phyloP scores from a whole-genome alignment of 805 yeast species.

The Kodamaea nitidulidarum region DNA sequence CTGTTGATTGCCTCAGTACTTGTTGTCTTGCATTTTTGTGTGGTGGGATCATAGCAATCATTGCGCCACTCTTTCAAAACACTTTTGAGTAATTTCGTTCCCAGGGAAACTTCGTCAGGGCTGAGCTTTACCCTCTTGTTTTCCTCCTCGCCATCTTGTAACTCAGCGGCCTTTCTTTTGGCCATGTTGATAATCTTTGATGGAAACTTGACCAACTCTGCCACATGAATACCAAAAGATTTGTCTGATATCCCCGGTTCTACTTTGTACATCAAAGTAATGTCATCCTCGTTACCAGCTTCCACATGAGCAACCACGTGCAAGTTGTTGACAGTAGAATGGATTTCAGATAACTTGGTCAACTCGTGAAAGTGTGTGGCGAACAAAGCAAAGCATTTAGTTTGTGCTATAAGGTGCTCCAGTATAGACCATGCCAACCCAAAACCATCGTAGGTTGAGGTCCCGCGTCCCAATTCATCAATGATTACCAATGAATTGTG shows the following conservation, averaged over 20 bases:
- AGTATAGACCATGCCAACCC: constrained; percentile 97
- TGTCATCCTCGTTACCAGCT: constrained; percentile 49
- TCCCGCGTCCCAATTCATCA: constrained; percentile 95
- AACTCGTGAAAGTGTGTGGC: constrained; percentile 98
- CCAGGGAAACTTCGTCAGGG: constrained; percentile 49
- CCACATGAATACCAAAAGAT: constrained; percentile 97
- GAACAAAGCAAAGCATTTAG: constrained; percentile 78
- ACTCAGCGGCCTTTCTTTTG: constrained; percentile 84
- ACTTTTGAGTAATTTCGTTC: constrained; percentile 46
- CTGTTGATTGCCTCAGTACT: constrained; percentile 38
- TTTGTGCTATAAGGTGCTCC: constrained; percentile 69
- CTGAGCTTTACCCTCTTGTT: constrained; percentile 50
- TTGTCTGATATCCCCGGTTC: constrained; percentile 94
- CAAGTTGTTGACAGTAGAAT: constrained; percentile 66
- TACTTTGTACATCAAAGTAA: constrained; percentile 88
- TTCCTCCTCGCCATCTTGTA: constrained; percentile 53
- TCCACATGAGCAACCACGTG: constrained; percentile 93
- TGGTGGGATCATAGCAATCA: constrained; percentile 31
- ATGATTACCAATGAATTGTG: constrained; percentile 76
- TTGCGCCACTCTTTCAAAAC: constrained; percentile 54
- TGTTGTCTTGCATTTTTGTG: constrained; percentile 19
- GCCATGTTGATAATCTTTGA: constrained; percentile 90
- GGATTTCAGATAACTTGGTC: constrained; percentile 67
- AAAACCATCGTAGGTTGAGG: constrained; percentile 88
- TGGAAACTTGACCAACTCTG: constrained; percentile 93